phyloP scores from a whole-genome alignment of 371 early-diverging fungal species.

The Thermomucor indicae-seudaticae region DNA sequence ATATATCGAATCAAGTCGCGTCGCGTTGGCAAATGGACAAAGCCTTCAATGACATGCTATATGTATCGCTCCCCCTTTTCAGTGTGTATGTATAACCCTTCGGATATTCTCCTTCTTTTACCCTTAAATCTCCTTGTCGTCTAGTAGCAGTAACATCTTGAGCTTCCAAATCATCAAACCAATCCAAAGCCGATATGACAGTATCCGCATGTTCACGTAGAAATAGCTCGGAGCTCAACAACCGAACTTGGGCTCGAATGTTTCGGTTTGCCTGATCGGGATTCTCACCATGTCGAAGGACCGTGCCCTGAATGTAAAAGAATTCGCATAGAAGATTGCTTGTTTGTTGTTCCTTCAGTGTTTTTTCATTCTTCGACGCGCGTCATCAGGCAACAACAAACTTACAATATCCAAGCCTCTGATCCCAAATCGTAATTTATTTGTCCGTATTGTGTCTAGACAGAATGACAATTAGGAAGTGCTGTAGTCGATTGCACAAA shows the following conservation, averaged over 20 bases:
- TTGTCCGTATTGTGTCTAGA: conserved; percentile 2
- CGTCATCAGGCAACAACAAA: not conserved
- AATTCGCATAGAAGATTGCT: conserved; percentile 14
- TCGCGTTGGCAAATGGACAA: conserved; percentile 30
- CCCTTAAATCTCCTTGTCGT: too few species aligned
- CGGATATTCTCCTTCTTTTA: too few species aligned
- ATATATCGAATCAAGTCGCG: conserved; percentile 20
- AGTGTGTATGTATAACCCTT: too few species aligned
- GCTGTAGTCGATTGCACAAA: not conserved
- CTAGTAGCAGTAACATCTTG: too few species aligned
- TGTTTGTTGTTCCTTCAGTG: not conserved
- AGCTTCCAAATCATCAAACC: conserved; percentile 30
- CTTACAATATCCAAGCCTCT: conserved; percentile 7
- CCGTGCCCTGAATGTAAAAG: conserved; percentile 6
- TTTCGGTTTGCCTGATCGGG: conserved; percentile 17
- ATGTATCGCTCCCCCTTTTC: conserved; percentile 1
- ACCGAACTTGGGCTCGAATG: conserved; percentile 10
- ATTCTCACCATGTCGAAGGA: not conserved
- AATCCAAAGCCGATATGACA: conserved; percentile 17
- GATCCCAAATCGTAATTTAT: conserved; percentile 5
- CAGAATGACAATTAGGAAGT: not conserved
- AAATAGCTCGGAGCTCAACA: conserved; percentile 17
- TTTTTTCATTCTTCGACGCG: not conserved
- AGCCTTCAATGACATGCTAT: conserved; percentile 23
- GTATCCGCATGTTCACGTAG: conserved; percentile 17